Evolutionary conservation across 805 yeast genomes (phyloP).

Genomic region (Starmerella bombi): DNA sequence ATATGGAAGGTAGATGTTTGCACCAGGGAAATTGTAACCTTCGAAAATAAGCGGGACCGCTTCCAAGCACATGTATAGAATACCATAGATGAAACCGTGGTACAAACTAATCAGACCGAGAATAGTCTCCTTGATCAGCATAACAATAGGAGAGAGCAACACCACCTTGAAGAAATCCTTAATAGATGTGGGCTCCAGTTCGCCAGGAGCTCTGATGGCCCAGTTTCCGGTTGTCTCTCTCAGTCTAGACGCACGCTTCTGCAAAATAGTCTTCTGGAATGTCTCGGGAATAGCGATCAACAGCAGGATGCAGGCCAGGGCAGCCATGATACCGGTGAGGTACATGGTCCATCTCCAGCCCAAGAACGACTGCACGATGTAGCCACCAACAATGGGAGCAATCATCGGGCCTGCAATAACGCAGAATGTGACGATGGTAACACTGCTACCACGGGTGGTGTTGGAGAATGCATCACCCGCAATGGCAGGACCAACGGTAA

Average conservation of each 20-base stretch:
- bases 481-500: constrained; percentile 76
- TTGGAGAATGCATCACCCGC: constrained; percentile 71
- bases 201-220: constrained; percentile 62
- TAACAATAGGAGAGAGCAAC: constrained; percentile 23
- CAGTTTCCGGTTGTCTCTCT: constrained; percentile 63
- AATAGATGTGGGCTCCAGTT: constrained; percentile 29
- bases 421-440: constrained; percentile 54
- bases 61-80: constrained; percentile 30
- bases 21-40: constrained; percentile 52
- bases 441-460: constrained; percentile 57
- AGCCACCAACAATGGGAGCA: constrained; percentile 70
- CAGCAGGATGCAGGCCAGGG: constrained; percentile 31
- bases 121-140: constrained; percentile 31
- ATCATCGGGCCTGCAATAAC: constrained; percentile 61
- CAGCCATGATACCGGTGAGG: constrained; percentile 50
- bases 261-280: constrained; percentile 56
- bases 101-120: constrained; percentile 29
- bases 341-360: constrained; percentile 82
- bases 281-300: constrained; percentile 48
- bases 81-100: constrained; percentile 32
- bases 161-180: constrained; percentile 31
- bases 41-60: constrained; percentile 31
- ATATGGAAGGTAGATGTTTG: constrained; percentile 62
- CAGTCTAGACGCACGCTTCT: constrained; percentile 46
- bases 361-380: constrained; percentile 43